A percentile compares a stretch with the other conserved stretches of the same genome.
phyloP scores from a whole-genome alignment of 305 asterid genomes.

The Coffea humblotiana region DNA sequence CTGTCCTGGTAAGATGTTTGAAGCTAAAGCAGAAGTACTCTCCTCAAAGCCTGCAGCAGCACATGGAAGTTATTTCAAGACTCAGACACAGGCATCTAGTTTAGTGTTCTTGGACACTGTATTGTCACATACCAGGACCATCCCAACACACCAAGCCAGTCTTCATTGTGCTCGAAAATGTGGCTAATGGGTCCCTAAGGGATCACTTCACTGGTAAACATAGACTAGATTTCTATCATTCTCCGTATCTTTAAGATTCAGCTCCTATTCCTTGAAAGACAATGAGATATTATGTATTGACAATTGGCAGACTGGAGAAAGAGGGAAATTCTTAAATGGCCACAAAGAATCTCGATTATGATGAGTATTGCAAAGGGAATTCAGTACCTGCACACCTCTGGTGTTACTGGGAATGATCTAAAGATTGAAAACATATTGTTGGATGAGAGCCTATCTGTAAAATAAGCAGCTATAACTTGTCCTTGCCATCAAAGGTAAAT shows the following conservation, averaged over 20 bases:
- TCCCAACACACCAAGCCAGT: slow-evolving; percentile 80
- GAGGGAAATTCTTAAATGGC: slow-evolving; percentile 85
- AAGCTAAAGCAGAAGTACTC: slow-evolving; percentile 87
- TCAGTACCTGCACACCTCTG: slow-evolving; percentile 77
- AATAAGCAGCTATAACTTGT: slow-evolving; percentile 76
- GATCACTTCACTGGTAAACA: slow-evolving; percentile 73
- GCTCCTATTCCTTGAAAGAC: background rate
- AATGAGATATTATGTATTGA: background rate
- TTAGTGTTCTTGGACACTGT: slow-evolving; percentile 96
- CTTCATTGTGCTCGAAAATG: slow-evolving; percentile 77
- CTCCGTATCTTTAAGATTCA: background rate
- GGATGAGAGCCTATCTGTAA: slow-evolving; percentile 71
- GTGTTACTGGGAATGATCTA: slow-evolving; percentile 74
- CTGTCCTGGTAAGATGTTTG: slow-evolving; percentile 79
- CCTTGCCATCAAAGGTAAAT: slow-evolving; percentile 70
- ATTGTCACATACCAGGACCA: slow-evolving; percentile 86
- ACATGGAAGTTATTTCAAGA: slow-evolving; percentile 87
- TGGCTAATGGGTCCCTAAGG: slow-evolving; percentile 64
- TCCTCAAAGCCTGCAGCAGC: slow-evolving; percentile 78
- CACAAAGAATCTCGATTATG: slow-evolving; percentile 77
- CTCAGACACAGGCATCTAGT: slow-evolving; percentile 89
- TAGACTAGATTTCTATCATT: background rate
- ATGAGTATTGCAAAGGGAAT: slow-evolving; percentile 88
- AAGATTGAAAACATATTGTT: slow-evolving; percentile 66
- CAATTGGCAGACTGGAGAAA: slow-evolving; percentile 73